Percentiles rank a stretch among this genome's conserved stretches.
Conservation (phyloP, 2,329 filamentous ascomycete species). For the Apiospora rasikravindrae region DNA sequence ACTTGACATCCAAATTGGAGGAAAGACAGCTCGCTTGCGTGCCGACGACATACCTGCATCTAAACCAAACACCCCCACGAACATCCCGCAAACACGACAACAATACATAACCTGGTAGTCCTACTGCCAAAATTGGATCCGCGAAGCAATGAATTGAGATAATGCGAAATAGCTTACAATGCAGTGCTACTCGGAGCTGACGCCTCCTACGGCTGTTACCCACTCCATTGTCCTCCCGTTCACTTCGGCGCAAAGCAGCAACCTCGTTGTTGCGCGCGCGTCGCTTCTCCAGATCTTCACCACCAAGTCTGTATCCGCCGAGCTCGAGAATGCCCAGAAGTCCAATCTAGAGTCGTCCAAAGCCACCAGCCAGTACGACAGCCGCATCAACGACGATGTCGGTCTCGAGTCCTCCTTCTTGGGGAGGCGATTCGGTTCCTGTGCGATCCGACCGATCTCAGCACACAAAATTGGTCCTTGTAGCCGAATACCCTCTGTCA, state of each 20-base stretch:
- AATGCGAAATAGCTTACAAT: conserved; percentile 54
- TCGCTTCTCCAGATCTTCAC: conserved; percentile 92
- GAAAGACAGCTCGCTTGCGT: background rate
- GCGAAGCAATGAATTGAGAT: conserved; percentile 31
- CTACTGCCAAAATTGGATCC: conserved; percentile 12
- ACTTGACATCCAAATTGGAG: conserved; percentile 8
- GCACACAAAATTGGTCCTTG: conserved; percentile 79
- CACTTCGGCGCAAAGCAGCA: conserved; percentile 74
- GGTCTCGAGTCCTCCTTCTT: conserved; percentile 71
- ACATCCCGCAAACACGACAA: conserved; percentile 8
- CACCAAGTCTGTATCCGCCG: conserved; percentile 69
- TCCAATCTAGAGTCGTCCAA: conserved; percentile 46
- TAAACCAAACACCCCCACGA: background rate
- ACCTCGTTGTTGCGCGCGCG: conserved; percentile 89
- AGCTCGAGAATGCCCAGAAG: conserved; percentile 53
- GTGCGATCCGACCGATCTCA: conserved; percentile 67
- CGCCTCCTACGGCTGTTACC: conserved; percentile 91
- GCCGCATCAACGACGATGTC: conserved; percentile 63
- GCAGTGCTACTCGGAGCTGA: conserved; percentile 98
- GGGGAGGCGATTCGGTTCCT: conserved; percentile 65
- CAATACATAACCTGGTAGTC: conserved; percentile 7
- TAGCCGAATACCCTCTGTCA: conserved; percentile 82
- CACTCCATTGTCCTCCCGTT: conserved; percentile 84
- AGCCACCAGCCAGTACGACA: conserved; percentile 54
- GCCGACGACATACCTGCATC: background rate